These are phyloP conservation scores for Mallotus japonicus DNA, from an alignment of 441 rosid genomes.

Conservation along the genomic window DNA sequence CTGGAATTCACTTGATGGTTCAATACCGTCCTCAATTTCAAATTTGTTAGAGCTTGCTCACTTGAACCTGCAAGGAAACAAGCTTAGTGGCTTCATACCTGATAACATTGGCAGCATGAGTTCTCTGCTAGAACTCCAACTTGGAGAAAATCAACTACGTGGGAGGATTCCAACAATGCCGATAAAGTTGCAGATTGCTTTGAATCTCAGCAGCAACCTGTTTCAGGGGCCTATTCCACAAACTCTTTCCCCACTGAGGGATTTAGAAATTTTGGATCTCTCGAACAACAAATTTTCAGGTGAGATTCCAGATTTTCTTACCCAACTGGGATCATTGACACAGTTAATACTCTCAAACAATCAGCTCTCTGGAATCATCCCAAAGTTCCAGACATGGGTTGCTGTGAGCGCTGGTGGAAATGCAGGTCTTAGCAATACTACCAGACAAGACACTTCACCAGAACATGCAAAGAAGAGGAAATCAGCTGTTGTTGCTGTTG, in stretches of 20 bases:
- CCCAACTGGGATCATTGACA: constrained; percentile 34
- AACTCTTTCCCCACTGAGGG: constrained; percentile 33
- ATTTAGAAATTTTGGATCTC: constrained; percentile 69
- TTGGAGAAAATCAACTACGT: constrained; percentile 53
- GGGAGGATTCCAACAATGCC: constrained; percentile 67
- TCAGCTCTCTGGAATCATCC: constrained; percentile 47
- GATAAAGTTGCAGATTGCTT: constrained; percentile 49
- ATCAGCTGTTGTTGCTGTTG: constrained; percentile 29
- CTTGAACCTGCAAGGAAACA: constrained; percentile 55
- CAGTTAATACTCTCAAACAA: constrained; percentile 58
- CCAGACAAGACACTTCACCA: neutral
- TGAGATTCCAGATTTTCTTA: constrained; percentile 39
- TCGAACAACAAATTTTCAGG: constrained; percentile 62
- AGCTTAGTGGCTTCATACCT: constrained; percentile 59
- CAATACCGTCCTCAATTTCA: constrained; percentile 55
- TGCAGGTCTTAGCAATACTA: constrained; percentile 12
- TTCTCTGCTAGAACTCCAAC: constrained; percentile 58
- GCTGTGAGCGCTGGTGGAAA: constrained; percentile 38
- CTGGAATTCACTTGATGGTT: constrained; percentile 55
- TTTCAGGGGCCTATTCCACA: constrained; percentile 50
- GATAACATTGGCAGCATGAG: constrained; percentile 27
- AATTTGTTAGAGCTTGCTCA: constrained; percentile 35
- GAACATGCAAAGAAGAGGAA: constrained; percentile 20
- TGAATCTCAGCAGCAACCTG: constrained; percentile 65
- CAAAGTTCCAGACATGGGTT: constrained; percentile 33